phyloP scores from a whole-genome alignment of 1,139 yeast genomes.

The Yamadazyma membranifaciens region DNA sequence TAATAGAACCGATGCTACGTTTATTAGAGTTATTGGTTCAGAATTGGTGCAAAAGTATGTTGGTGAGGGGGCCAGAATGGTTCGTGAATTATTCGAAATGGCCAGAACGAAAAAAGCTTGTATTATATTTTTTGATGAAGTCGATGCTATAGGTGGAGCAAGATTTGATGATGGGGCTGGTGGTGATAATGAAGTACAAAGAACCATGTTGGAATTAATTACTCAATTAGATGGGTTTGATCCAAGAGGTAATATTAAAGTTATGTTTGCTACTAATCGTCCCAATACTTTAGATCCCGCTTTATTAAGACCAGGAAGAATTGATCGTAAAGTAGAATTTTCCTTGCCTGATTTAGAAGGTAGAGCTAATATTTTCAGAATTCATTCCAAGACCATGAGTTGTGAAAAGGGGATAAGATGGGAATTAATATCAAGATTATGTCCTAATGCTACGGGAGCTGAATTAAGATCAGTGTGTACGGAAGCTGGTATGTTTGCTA shows the following conservation, averaged over 20 bases:
- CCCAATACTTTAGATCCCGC: constrained; percentile 99
- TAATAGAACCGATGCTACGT: constrained; percentile 97
- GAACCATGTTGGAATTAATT: constrained; percentile 97
- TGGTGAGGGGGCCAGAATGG: constrained; percentile 99
- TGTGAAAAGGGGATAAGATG: constrained; percentile 96
- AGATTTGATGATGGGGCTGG: constrained; percentile 99
- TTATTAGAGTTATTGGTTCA: constrained; percentile 95
- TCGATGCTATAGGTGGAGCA: constrained; percentile 98
- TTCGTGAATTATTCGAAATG: constrained; percentile 96
- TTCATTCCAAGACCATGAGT: constrained; percentile 96
- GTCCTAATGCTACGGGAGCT: constrained; percentile 99
- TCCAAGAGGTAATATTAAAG: constrained; percentile 97
- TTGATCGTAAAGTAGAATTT: constrained; percentile 97
- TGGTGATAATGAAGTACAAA: constrained; percentile 97
- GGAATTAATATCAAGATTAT: constrained; percentile 94
- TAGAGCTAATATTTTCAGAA: constrained; percentile 93
- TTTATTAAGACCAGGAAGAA: constrained; percentile 93
- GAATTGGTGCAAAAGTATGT: constrained; percentile 97
- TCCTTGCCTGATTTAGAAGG: constrained; percentile 96
- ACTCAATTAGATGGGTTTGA: constrained; percentile 98
- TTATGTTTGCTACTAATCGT: constrained; percentile 98
- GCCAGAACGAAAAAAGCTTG: constrained; percentile 98
- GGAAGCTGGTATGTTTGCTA: constrained; percentile 99
- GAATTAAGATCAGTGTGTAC: constrained; percentile 95
- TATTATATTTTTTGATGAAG: constrained; percentile 93